phyloP scores from a whole-genome alignment of 495 filamentous ascomycete species.

The Aspergillus baeticus region DNA sequence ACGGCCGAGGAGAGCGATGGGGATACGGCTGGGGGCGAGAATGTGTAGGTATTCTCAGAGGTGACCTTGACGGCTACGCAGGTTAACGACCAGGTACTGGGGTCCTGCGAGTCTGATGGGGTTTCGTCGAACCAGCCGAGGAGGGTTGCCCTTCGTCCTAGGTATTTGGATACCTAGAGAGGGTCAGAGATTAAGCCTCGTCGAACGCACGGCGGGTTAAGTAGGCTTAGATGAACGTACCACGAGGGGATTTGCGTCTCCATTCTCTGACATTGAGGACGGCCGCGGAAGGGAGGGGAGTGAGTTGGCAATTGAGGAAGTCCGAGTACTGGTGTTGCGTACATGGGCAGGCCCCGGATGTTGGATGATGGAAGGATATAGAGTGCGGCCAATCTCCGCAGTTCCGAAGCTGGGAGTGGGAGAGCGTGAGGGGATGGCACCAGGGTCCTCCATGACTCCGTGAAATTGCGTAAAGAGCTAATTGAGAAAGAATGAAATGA shows the following conservation, averaged over 20 bases:
- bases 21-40: not conserved
- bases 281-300: not conserved
- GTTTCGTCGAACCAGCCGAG: constrained; percentile 6
- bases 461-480: not conserved
- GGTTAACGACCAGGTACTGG: not conserved
- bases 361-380: not conserved
- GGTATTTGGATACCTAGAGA: not conserved
- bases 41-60: not conserved
- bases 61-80: not conserved
- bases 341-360: not conserved
- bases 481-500: too few species aligned
- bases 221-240: not conserved
- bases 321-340: not conserved
- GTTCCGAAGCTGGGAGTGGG: not conserved
- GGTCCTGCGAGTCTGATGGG: not conserved
- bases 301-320: not conserved
- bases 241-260: not conserved
- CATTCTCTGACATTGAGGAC: not conserved
- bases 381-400: not conserved
- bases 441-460: not conserved
- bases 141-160: not conserved
- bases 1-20: not conserved
- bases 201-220: not conserved
- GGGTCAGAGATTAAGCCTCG: too few species aligned
- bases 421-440: not conserved